Percentiles rank a stretch among this genome's conserved stretches.
phyloP scores from a whole-genome alignment of 179 eudicot species.

The Pouteria campechiana region DNA sequence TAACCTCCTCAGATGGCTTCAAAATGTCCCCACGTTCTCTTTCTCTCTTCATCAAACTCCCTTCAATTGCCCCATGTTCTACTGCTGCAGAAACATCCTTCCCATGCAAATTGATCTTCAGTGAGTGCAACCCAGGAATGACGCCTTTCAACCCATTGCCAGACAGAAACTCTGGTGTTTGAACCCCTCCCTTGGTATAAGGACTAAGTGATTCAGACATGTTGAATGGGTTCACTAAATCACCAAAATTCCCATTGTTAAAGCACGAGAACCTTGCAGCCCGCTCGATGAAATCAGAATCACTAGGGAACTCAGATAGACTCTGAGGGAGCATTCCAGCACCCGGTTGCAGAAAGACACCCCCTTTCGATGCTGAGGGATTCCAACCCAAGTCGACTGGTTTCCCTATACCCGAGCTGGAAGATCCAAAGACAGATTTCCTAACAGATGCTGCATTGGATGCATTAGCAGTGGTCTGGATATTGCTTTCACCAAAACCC shows the following conservation, averaged over 20 bases:
- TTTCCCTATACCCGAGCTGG: slow-evolving; percentile 11
- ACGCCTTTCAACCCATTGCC: slow-evolving; percentile 20
- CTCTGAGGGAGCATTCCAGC: slow-evolving; percentile 49
- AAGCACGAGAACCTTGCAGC: slow-evolving; percentile 94
- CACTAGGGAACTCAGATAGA: slow-evolving; percentile 69
- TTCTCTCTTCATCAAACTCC: slow-evolving; percentile 36
- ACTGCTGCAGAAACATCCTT: slow-evolving; percentile 25
- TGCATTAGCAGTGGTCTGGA: slow-evolving; percentile 31
- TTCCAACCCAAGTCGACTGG: slow-evolving; percentile 24
- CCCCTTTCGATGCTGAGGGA: slow-evolving; percentile 37
- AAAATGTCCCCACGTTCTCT: slow-evolving; percentile 12
- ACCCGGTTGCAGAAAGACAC: slow-evolving; percentile 30
- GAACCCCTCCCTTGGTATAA: slow-evolving; percentile 29
- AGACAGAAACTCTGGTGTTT: slow-evolving; percentile 26
- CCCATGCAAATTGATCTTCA: slow-evolving; percentile 20
- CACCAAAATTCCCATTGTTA: slow-evolving; percentile 53
- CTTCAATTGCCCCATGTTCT: slow-evolving; percentile 24
- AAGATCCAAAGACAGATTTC: slow-evolving; percentile 9
- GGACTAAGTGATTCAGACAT: slow-evolving; percentile 34
- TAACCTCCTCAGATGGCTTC: slow-evolving; percentile 26
- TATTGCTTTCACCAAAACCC: slow-evolving; percentile 44
- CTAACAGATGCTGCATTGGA: slow-evolving; percentile 15
- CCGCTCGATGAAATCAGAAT: slow-evolving; percentile 84
- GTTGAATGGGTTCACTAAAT: slow-evolving; percentile 55
- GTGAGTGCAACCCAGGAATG: slow-evolving; percentile 23